Evolutionary conservation across 2,329 filamentous ascomycete species (phyloP).

Genomic region (Ophiostoma piceae): DNA sequence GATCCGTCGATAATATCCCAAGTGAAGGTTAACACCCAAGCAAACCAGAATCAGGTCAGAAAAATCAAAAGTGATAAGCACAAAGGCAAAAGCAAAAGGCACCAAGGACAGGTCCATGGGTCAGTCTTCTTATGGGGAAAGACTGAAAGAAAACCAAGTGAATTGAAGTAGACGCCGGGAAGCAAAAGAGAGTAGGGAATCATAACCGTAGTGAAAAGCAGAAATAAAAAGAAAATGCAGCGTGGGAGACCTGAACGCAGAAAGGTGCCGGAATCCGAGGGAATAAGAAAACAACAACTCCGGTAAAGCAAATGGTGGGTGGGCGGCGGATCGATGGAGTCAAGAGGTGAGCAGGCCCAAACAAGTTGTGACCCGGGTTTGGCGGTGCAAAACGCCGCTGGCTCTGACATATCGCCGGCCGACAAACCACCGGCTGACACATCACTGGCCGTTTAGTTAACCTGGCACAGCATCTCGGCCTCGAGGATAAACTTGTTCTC

Average conservation of each 20-base stretch:
- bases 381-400: background rate
- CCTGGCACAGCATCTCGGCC: constrained; percentile 79
- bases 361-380: background rate
- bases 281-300: background rate
- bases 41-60: background rate
- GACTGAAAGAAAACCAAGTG: constrained; percentile 8
- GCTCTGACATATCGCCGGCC: too few species aligned
- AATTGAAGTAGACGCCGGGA: constrained; percentile 6
- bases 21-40: background rate
- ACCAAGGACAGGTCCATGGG: background rate
- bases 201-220: background rate
- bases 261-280: background rate
- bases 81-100: background rate
- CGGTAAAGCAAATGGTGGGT: background rate
- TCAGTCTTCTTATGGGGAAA: background rate
- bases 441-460: constrained; percentile 44
- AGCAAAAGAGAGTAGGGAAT: constrained; percentile 9
- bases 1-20: background rate
- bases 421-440: too few species aligned
- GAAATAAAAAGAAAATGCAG: background rate
- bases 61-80: background rate
- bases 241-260: background rate
- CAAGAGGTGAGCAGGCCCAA: background rate
- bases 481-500: constrained; percentile 98
- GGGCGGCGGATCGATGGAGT: background rate